phyloP scores from a whole-genome alignment of 2,329 filamentous ascomycete genomes.

The Grosmannia serpens region DNA sequence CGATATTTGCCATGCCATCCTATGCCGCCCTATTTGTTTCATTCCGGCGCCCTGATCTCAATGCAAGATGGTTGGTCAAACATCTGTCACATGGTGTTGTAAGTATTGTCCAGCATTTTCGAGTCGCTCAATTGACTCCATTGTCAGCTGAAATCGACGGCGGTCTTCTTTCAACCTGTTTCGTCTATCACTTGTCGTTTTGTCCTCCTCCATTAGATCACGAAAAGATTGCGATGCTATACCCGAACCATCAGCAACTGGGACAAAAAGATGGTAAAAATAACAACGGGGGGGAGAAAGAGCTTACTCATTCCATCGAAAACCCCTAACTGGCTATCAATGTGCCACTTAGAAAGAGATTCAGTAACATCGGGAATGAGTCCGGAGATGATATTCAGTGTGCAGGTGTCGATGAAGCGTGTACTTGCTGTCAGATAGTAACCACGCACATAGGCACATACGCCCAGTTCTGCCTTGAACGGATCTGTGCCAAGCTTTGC shows the following conservation, averaged over 20 bases:
- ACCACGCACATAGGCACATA: conserved; percentile 51
- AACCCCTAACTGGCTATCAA: conserved; percentile 33
- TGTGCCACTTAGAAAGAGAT: conserved; percentile 25
- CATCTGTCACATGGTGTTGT: background rate
- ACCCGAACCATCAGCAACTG: background rate
- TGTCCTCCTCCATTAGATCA: conserved; percentile 26
- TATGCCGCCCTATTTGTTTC: background rate
- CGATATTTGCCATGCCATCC: background rate
- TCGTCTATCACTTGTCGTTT: conserved; percentile 18
- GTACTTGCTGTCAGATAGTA: conserved; percentile 59
- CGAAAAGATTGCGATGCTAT: conserved; percentile 15
- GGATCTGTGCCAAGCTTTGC: conserved; percentile 43
- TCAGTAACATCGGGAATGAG: conserved; percentile 33
- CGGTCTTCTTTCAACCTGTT: conserved; percentile 20
- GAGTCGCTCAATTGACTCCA: conserved; percentile 22
- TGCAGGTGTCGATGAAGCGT: conserved; percentile 49
- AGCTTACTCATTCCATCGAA: conserved; percentile 19
- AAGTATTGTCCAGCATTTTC: conserved; percentile 12
- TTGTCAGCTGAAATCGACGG: conserved; percentile 22
- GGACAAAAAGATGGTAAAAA: background rate
- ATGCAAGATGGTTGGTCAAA: background rate
- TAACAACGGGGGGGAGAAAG: background rate
- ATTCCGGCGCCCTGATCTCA: too few relatives aligned
- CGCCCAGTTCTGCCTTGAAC: conserved; percentile 47
- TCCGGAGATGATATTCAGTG: conserved; percentile 35